phyloP scores from a whole-genome alignment of 352 stramenopile genomes.

The Phytophthora kernoviae region DNA sequence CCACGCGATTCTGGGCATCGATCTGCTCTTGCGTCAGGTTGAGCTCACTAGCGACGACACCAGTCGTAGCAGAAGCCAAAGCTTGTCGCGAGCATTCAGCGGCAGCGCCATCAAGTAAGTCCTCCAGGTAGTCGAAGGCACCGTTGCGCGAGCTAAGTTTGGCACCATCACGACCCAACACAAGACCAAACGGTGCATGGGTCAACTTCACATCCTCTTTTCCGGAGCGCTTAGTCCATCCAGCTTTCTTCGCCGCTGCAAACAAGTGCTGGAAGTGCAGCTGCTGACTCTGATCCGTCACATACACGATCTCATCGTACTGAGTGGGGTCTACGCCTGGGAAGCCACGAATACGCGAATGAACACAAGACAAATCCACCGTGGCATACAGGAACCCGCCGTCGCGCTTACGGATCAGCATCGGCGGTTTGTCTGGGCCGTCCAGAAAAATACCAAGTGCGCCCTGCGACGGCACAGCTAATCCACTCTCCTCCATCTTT shows the following conservation, averaged over 20 bases:
- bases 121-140: slow-evolving; percentile 77
- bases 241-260: slow-evolving; percentile 52
- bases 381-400: slow-evolving; percentile 83
- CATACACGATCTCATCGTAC: slow-evolving; percentile 85
- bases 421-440: slow-evolving; percentile 67
- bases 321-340: slow-evolving; percentile 59
- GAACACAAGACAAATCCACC: slow-evolving; percentile 71
- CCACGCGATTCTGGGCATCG: slow-evolving; percentile 47
- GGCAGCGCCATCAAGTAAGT: slow-evolving; percentile 69
- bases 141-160: slow-evolving; percentile 87
- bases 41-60: slow-evolving; percentile 25
- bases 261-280: slow-evolving; percentile 86
- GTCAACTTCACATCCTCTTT: slow-evolving; percentile 56
- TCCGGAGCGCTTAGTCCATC: slow-evolving; percentile 42
- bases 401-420: slow-evolving; percentile 86
- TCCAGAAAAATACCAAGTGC: slow-evolving; percentile 81
- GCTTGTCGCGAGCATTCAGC: slow-evolving; percentile 68
- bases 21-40: slow-evolving; percentile 28
- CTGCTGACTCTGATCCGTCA: slow-evolving; percentile 83
- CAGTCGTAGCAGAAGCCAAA: slow-evolving; percentile 42
- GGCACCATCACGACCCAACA: slow-evolving; percentile 76
- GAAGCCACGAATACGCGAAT: slow-evolving; percentile 78
- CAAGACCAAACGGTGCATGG: slow-evolving; percentile 78
- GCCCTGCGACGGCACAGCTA: slow-evolving; percentile 63
- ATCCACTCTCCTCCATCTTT: slow-evolving; percentile 44